Evolutionary conservation across 352 stramenopile genomes (phyloP).

Genomic region (Phytophthora pisi): DNA sequence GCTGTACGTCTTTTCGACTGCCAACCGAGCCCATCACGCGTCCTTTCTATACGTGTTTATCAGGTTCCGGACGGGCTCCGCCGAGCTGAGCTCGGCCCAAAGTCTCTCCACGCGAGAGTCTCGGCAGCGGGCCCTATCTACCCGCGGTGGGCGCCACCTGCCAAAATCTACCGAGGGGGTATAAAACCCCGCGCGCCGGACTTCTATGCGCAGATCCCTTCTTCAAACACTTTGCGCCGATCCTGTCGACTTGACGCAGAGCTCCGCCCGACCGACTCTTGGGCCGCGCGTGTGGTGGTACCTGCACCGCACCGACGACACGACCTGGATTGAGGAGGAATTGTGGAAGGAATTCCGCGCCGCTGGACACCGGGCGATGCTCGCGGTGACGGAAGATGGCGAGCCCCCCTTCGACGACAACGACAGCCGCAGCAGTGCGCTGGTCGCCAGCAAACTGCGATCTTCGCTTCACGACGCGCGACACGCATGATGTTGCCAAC

Average conservation of each 20-base stretch:
- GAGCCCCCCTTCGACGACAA: background rate
- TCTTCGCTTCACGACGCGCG: conserved; percentile 35
- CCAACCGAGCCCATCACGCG: conserved; percentile 30
- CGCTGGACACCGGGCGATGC: background rate
- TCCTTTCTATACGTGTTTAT: conserved; percentile 30
- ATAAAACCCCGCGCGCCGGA: background rate
- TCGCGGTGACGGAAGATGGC: background rate
- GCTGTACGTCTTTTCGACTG: conserved; percentile 29
- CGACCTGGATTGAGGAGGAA: conserved; percentile 39
- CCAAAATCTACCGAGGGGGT: conserved; percentile 18
- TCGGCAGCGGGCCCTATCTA: conserved; percentile 11
- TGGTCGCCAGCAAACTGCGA: conserved; percentile 23
- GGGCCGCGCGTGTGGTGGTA: conserved; percentile 17
- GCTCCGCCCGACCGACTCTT: conserved; percentile 6
- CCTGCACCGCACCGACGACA: conserved; percentile 2
- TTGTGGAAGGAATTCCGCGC: conserved; percentile 20
- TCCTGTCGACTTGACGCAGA: conserved; percentile 22
- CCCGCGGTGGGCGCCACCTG: conserved; percentile 19
- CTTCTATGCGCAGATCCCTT: conserved; percentile 23
- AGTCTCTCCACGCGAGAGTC: background rate
- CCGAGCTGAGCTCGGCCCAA: background rate
- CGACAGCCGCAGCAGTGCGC: background rate
- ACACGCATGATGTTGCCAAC: conserved; percentile 40
- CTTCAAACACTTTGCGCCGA: conserved; percentile 26
- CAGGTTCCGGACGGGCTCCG: conserved; percentile 26